These are phyloP conservation scores for Fraxinus americana DNA, from an alignment of 257 asterid species.

Conservation along the genomic window DNA sequence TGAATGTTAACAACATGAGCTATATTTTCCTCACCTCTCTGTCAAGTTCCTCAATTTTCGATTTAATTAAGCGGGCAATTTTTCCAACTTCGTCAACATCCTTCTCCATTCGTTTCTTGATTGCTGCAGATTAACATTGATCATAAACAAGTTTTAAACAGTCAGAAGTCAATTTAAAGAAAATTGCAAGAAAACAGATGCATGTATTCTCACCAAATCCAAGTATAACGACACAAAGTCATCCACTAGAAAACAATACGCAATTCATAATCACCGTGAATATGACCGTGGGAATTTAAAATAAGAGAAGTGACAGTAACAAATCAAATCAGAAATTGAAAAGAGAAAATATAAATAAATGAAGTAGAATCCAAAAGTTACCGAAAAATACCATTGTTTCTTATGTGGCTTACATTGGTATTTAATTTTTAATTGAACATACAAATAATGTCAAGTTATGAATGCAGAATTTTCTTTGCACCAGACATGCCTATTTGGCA, in stretches of 20 bases:
- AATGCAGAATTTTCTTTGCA: not conserved
- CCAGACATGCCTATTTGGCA: not conserved
- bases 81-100: slow-evolving; percentile 98
- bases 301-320: not conserved
- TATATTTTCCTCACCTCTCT: slow-evolving; percentile 58
- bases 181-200: slow-evolving; percentile 7
- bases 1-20: not conserved
- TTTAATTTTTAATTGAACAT: not conserved
- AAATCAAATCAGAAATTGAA: not conserved
- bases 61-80: slow-evolving; percentile 79
- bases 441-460: not conserved
- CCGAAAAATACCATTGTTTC: not conserved
- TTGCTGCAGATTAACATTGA: slow-evolving; percentile 54
- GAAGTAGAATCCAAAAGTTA: slow-evolving; percentile 2
- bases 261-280: not conserved
- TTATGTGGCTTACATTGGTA: not conserved
- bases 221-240: not conserved
- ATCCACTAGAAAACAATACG: not conserved
- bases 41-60: slow-evolving; percentile 90
- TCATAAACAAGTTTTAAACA: slow-evolving; percentile 11
- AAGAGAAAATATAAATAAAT: not conserved
- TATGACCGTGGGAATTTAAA: not conserved
- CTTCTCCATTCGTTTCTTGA: slow-evolving; percentile 96
- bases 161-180: slow-evolving; percentile 2
- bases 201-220: not conserved